phyloP scores from a whole-genome alignment of 345 rosid species.

The Microcos paniculata region DNA sequence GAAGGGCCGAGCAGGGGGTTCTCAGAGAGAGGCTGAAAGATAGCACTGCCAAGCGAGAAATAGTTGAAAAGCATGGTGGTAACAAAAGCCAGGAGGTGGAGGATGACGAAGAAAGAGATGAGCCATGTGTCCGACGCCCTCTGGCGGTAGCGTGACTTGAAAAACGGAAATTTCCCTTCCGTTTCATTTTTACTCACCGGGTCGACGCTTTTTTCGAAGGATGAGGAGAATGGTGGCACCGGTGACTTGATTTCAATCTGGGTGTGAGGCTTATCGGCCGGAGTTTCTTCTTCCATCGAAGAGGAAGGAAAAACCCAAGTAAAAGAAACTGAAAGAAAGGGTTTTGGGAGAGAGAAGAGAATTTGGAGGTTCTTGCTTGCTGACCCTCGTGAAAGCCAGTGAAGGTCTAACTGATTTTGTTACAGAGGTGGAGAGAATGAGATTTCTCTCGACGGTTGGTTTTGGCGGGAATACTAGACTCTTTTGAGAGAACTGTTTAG shows the following conservation, averaged over 20 bases:
- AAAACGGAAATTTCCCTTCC: constrained; percentile 51
- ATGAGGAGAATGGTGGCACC: neutral
- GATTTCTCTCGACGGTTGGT: neutral
- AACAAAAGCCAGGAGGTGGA: constrained; percentile 62
- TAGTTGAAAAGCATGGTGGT: constrained; percentile 68
- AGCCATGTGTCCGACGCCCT: constrained; percentile 76
- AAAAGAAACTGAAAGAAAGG: neutral
- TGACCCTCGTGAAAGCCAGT: neutral
- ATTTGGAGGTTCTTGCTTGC: neutral
- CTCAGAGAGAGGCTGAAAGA: constrained; percentile 81
- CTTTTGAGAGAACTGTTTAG: neutral
- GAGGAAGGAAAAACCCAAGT: neutral
- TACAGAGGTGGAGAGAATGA: neutral
- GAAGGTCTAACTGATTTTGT: neutral
- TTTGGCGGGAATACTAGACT: constrained; percentile 25
- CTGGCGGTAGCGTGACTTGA: constrained; percentile 56
- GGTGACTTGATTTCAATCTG: constrained; percentile 30
- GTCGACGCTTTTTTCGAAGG: constrained; percentile 28
- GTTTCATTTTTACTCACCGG: constrained; percentile 4
- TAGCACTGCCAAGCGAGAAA: constrained; percentile 51
- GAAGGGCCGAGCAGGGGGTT: constrained; percentile 91
- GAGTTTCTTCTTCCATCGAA: constrained; percentile 23
- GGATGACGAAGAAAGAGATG: constrained; percentile 66
- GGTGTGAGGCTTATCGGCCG: constrained; percentile 15
- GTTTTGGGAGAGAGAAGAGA: neutral